These are phyloP conservation scores for Phanerochaete sordida DNA, from an alignment of 768 basidiomycete genomes.

Conservation along the genomic window DNA sequence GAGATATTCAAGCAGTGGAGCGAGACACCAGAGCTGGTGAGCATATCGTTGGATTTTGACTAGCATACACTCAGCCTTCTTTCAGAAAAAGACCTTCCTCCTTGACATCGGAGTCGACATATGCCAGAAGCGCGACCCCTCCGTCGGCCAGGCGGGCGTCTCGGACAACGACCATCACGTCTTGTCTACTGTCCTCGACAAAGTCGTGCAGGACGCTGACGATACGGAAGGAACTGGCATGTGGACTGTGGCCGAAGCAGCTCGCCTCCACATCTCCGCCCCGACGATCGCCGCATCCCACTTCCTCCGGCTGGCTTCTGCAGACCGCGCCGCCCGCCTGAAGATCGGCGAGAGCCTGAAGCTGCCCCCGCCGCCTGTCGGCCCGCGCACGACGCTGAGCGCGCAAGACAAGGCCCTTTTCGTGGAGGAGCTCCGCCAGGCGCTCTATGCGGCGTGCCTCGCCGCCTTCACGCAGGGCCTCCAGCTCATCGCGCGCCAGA, in stretches of 20 bases:
- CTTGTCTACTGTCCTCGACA: conserved; percentile 83
- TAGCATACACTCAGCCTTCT: not conserved
- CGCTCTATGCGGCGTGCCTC: conserved; percentile 98
- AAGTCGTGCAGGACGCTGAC: conserved; percentile 94
- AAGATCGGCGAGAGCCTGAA: conserved; percentile 79
- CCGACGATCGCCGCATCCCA: conserved; percentile 12
- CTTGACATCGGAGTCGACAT: conserved; percentile 98
- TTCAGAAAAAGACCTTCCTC: conserved; percentile 76
- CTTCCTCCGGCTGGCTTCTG: conserved; percentile 7
- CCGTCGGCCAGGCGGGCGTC: conserved; percentile 3
- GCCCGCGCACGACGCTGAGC: conserved; percentile 89
- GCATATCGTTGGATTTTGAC: conserved; percentile 46
- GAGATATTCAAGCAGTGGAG: conserved; percentile 95
- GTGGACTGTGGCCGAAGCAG: conserved; percentile 97
- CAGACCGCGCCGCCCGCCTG: conserved; percentile 8
- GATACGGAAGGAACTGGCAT: conserved; percentile 97
- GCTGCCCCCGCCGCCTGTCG: conserved; percentile 94
- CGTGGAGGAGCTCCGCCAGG: conserved; percentile 98
- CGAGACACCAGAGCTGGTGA: conserved; percentile 65
- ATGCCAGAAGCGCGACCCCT: conserved; percentile 53
- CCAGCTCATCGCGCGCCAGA: conserved; percentile 94
- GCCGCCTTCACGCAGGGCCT: conserved; percentile 99
- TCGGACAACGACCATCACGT: conserved; percentile 80
- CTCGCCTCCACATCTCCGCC: conserved; percentile 73
- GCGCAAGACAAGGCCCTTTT: conserved; percentile 97